A percentile compares a stretch with the other conserved stretches of the same genome.
phyloP scores from a whole-genome alignment of 2,329 filamentous ascomycete genomes.

The Emergomyces africanus region DNA sequence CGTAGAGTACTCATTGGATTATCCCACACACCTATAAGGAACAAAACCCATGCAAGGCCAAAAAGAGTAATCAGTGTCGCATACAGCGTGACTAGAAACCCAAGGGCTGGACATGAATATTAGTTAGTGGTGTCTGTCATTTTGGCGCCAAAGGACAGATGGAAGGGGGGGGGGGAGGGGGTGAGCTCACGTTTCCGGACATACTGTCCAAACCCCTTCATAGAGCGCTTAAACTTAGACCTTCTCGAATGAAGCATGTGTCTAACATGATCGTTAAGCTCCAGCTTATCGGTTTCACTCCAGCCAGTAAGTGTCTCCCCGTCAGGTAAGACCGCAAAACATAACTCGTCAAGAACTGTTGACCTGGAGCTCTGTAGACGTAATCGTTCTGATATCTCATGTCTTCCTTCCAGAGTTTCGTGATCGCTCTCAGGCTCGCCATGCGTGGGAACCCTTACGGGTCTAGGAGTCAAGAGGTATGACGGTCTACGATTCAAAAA shows the following conservation, averaged over 20 bases:
- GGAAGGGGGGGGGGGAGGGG: too few species aligned
- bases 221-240: conserved; percentile 62
- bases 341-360: conserved; percentile 41
- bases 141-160: not conserved
- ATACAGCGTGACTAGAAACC: conserved; percentile 74
- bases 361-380: not conserved
- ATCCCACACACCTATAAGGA: conserved; percentile 53
- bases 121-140: not conserved
- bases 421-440: conserved; percentile 10
- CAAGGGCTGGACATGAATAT: conserved; percentile 42
- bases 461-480: conserved; percentile 50
- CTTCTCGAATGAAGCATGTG: conserved; percentile 77
- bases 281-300: conserved; percentile 58
- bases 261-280: conserved; percentile 73
- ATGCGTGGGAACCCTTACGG: conserved; percentile 10
- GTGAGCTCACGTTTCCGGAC: conserved; percentile 48
- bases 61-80: conserved; percentile 73
- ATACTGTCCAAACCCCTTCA: conserved; percentile 74
- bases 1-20: not conserved
- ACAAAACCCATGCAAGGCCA: conserved; percentile 79
- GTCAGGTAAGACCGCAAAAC: conserved; percentile 69
- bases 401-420: conserved; percentile 9
- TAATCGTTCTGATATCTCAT: not conserved
- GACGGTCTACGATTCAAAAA: conserved; percentile 66
- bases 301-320: conserved; percentile 60